Evolutionary conservation across 768 basidiomycete species (phyloP), one percentile per base, ranked within the genome.

Genomic region (Mycena alexandri): DNA sequence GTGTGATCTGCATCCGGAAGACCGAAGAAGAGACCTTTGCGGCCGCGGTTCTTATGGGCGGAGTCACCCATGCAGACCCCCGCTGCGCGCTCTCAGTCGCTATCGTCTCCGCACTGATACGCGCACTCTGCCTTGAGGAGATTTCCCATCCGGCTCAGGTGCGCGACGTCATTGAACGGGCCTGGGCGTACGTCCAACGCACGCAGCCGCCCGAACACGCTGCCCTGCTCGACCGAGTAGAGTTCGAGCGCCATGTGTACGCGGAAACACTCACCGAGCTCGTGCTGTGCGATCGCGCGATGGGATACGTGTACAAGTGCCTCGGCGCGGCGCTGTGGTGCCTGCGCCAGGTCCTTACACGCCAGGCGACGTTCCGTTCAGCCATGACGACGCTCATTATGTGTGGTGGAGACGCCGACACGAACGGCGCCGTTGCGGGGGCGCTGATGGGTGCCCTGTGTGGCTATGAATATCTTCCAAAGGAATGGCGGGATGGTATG

Each of bases 301-400:
- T 74, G 71, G 73, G 73, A 16, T 74, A 72, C 63, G 73, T 74
- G 52, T 74, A 74, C 61, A 74, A 72, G 58, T 73, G 73, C 50
- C 69, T 72, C 24, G 73, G 73, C 36, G 56, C 69, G 19, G 68
- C 71, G 44, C 58, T 74, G 60, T 74, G 73, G 73, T 72, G 71
- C 34, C 67, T 74, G 25, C 71, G 73, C 1, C 68, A 46, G 12
- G 67, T 69, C 13, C 63, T 72, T 5, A 61, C 62, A 8, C 54
- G 66, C 2, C 63, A 70, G 42, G 66, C 72, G 21, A 70, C 71
- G 24, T 74, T 74, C 61, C 62, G 69, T 48, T 68, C 73, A 1
- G 69, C 69, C 19, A 74, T 74, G 65, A 72, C 65, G 17, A 43
- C 46, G 42, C 69, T 74, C 17, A 69, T 74, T 38, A 70, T 74